These are phyloP conservation scores for Geotrichum carabidarum DNA, from an alignment of 1,139 yeast species.

Conservation along the genomic window DNA sequence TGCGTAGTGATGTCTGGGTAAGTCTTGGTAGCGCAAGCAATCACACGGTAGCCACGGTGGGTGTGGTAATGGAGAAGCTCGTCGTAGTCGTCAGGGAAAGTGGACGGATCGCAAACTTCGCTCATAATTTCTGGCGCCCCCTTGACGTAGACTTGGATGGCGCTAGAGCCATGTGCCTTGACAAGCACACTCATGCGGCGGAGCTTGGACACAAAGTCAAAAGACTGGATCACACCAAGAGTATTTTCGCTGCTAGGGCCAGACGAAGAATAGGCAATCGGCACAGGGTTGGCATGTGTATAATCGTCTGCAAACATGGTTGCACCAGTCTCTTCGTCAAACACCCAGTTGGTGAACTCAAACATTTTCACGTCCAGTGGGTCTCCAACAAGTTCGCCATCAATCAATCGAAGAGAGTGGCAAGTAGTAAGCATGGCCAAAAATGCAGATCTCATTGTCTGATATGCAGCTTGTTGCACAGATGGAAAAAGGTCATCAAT, in stretches of 20 bases:
- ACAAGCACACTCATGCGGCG: conserved; percentile 88
- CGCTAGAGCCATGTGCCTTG: conserved; percentile 36
- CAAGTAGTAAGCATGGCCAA: conserved; percentile 64
- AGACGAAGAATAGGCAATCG: conserved; percentile 34
- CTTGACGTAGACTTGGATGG: conserved; percentile 58
- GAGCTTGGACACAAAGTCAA: conserved; percentile 76
- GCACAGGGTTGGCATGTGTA: conserved; percentile 34
- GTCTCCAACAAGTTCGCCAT: conserved; percentile 80
- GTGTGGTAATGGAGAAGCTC: conserved; percentile 77
- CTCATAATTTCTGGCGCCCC: conserved; percentile 98
- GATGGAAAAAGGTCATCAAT: conserved; percentile 33
- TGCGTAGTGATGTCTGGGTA: conserved; percentile 44
- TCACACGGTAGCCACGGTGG: conserved; percentile 88
- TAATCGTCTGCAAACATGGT: conserved; percentile 37
- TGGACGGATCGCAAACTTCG: conserved; percentile 63
- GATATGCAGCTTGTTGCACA: conserved; percentile 15
- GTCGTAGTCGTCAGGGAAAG: conserved; percentile 71
- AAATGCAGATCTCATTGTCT: conserved; percentile 13
- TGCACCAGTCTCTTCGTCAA: conserved; percentile 57
- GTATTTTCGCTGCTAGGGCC: conserved; percentile 35
- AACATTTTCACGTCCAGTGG: conserved; percentile 93
- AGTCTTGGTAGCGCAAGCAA: conserved; percentile 79
- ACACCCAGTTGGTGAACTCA: conserved; percentile 73
- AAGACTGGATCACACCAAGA: conserved; percentile 62
- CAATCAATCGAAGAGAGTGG: conserved; percentile 77